Percentiles rank a stretch among this genome's conserved stretches.
phyloP scores from a whole-genome alignment of 2,329 filamentous ascomycete genomes.

The Berkeleyomyces rouxiae region DNA sequence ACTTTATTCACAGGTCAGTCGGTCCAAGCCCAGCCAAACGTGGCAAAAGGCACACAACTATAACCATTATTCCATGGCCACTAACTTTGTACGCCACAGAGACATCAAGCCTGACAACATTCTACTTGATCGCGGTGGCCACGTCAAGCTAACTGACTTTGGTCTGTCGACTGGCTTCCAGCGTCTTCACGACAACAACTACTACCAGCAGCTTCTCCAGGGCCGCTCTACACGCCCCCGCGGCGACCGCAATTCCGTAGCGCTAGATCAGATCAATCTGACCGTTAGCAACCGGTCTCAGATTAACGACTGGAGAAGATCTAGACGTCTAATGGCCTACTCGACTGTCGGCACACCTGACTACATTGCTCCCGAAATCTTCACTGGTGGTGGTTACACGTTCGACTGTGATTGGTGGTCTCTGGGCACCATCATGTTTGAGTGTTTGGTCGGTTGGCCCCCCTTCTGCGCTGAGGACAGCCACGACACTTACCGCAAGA shows the following conservation, averaged over 20 bases:
- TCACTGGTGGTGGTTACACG: constrained; percentile 52
- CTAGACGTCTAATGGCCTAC: constrained; percentile 66
- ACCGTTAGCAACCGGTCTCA: constrained; percentile 95
- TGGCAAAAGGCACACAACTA: neutral
- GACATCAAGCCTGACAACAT: constrained; percentile 78
- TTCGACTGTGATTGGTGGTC: constrained; percentile 75
- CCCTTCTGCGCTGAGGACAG: constrained; percentile 89
- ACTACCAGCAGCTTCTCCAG: constrained; percentile 60
- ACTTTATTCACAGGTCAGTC: constrained; percentile 89
- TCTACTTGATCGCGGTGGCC: constrained; percentile 56
- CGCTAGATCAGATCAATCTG: constrained; percentile 92
- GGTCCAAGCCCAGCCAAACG: neutral
- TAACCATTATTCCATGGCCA: neutral
- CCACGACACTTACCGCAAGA: constrained; percentile 96
- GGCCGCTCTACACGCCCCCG: constrained; percentile 28
- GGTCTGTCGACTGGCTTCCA: constrained; percentile 67
- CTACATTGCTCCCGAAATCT: constrained; percentile 69
- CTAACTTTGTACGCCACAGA: constrained; percentile 20
- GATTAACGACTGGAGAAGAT: constrained; percentile 74
- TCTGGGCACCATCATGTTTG: constrained; percentile 71
- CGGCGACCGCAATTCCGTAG: constrained; percentile 77
- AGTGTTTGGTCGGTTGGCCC: constrained; percentile 68
- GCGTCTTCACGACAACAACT: constrained; percentile 60
- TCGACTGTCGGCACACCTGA: constrained; percentile 96
- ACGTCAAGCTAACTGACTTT: constrained; percentile 70